A percentile compares a stretch with the other conserved stretches of the same genome.
Evolutionary conservation across 1,284 basidiomycete species (phyloP).

Genomic region (Phlebopus sp.): DNA sequence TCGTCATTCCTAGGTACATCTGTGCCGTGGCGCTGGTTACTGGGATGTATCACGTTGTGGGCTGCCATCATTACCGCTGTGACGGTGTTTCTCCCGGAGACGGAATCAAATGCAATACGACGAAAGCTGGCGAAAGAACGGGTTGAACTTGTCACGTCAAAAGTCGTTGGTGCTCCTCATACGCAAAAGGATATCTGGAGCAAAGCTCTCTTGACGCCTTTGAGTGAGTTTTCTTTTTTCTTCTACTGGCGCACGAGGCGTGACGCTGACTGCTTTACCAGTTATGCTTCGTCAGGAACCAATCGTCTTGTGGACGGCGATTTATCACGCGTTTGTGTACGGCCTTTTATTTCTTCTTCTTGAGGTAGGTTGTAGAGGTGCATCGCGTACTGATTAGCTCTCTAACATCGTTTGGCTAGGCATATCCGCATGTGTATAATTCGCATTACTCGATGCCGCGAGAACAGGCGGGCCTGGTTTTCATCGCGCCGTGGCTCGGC

Average conservation of each 20-base stretch:
- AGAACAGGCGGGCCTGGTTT: conserved; percentile 21
- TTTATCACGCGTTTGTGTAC: conserved; percentile 25
- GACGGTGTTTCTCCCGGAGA: conserved; percentile 23
- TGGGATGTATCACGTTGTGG: conserved; percentile 22
- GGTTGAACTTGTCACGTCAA: not conserved
- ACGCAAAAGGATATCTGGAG: conserved; percentile 13
- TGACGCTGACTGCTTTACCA: not conserved
- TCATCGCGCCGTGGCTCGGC: conserved; percentile 24
- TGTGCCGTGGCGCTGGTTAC: conserved; percentile 25
- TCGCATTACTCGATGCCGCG: conserved; percentile 23
- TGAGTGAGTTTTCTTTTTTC: conserved; percentile 14
- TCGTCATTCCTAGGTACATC: conserved; percentile 22
- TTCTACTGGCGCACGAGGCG: not conserved
- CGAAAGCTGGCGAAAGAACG: conserved; percentile 13
- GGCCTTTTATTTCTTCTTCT: conserved; percentile 28
- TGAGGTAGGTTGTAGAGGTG: conserved; percentile 12
- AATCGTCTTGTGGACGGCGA: conserved; percentile 24
- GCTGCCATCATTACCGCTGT: conserved; percentile 15
- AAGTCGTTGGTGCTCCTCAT: not conserved
- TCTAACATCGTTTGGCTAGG: conserved; percentile 12
- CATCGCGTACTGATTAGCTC: not conserved
- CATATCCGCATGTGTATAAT: conserved; percentile 25
- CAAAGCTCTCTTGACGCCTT: conserved; percentile 18
- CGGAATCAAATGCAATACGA: conserved; percentile 19
- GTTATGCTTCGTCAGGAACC: conserved; percentile 24